Percentiles rank a stretch among this genome's conserved stretches.
These are phyloP conservation scores for Nemania diffusa DNA, from an alignment of 2,329 filamentous ascomycete species.

Conservation along the genomic window DNA sequence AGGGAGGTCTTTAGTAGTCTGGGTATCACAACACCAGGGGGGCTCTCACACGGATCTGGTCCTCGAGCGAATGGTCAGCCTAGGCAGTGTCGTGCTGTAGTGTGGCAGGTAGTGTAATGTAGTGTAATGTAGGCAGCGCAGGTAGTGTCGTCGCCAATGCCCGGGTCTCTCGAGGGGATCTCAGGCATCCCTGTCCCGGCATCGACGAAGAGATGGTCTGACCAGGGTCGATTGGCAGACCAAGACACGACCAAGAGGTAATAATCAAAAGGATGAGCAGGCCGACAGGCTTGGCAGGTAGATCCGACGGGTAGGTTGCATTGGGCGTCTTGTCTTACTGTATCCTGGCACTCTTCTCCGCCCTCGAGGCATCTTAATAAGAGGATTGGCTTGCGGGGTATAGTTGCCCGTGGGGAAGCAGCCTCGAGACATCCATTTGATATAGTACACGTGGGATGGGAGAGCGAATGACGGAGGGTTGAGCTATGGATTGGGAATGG, in stretches of 20 bases:
- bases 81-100: background rate
- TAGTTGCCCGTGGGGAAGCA: constrained; percentile 18
- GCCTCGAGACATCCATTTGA: constrained; percentile 10
- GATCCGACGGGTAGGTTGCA: constrained; percentile 42
- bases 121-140: background rate
- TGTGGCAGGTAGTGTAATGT: background rate
- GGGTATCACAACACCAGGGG: background rate
- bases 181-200: constrained; percentile 16
- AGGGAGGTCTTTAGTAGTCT: background rate
- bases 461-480: background rate
- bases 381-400: constrained; percentile 13
- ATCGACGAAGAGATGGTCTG: background rate
- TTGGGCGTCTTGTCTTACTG: constrained; percentile 16
- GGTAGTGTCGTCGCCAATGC: background rate
- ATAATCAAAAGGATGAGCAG: constrained; percentile 8
- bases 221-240: constrained; percentile 20
- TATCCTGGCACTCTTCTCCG: background rate
- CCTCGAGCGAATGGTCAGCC: background rate
- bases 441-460: constrained; percentile 15
- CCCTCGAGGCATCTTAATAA: background rate
- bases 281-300: constrained; percentile 46
- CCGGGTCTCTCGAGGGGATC: constrained; percentile 19
- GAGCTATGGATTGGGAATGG: constrained; percentile 6
- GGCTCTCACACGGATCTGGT: background rate
- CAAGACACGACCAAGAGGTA: background rate